A percentile compares a stretch with the other conserved stretches of the same genome.
These are phyloP conservation scores for Aspergillus pseudoviridinutans DNA, from an alignment of 2,329 filamentous ascomycete genomes.

Conservation along the genomic window DNA sequence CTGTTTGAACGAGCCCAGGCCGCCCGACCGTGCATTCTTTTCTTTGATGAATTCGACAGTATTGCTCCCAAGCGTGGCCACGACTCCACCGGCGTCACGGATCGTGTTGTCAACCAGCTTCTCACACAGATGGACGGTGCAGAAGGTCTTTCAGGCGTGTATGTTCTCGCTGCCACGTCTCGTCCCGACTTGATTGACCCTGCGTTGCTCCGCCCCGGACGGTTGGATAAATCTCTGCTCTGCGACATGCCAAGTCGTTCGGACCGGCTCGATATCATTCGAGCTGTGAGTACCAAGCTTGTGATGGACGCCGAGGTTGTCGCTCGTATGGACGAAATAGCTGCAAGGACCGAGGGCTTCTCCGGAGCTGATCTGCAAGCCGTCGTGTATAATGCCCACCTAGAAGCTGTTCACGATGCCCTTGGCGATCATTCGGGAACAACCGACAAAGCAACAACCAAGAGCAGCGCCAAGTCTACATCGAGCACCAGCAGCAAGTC, in stretches of 20 bases:
- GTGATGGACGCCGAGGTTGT: constrained; percentile 66
- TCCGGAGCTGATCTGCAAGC: constrained; percentile 93
- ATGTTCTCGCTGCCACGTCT: constrained; percentile 90
- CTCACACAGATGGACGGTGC: constrained; percentile 99
- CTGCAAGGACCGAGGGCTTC: constrained; percentile 77
- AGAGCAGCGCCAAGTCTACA: constrained; percentile 26
- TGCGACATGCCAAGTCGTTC: constrained; percentile 80
- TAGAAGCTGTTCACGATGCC: constrained; percentile 94
- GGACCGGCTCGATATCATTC: constrained; percentile 84
- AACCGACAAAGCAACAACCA: constrained; percentile 39
- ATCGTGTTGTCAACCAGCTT: constrained; percentile 96
- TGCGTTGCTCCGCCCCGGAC: constrained; percentile 82
- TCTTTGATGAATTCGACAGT: constrained; percentile 98
- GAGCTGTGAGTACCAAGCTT: constrained; percentile 77
- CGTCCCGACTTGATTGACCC: constrained; percentile 94
- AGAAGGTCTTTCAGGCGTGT: constrained; percentile 89
- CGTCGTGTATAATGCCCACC: constrained; percentile 89
- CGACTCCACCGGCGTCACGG: constrained; percentile 96
- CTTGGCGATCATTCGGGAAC: constrained; percentile 54
- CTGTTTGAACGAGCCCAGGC: constrained; percentile 87
- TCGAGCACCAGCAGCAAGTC: constrained; percentile 35
- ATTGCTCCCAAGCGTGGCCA: constrained; percentile 97
- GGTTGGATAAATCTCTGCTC: constrained; percentile 86
- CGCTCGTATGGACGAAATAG: constrained; percentile 66
- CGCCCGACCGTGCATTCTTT: constrained; percentile 87